phyloP scores from a whole-genome alignment of 345 rosid genomes.

The Luvunga scandens region DNA sequence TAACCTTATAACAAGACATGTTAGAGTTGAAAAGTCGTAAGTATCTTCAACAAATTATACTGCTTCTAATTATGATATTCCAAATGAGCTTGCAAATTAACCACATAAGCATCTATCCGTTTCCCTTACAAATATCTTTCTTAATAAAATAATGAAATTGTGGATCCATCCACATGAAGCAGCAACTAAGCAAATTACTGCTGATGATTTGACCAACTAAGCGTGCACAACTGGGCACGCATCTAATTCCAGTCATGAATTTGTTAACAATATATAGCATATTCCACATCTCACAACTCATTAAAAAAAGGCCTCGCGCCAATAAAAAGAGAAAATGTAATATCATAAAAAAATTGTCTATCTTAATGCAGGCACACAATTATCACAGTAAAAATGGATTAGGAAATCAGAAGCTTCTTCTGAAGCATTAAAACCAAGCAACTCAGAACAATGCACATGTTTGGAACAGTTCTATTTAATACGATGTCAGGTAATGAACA shows the following conservation, averaged over 20 bases:
- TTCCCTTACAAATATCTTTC: not conserved
- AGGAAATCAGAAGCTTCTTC: not conserved
- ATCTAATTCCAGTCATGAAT: not conserved
- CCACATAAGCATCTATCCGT: not conserved
- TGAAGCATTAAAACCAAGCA: not conserved
- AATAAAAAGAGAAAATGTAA: not conserved
- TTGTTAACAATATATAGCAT: not conserved
- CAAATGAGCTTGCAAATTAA: not conserved
- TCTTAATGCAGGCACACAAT: not conserved
- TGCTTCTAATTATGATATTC: not conserved
- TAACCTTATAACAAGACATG: too few relatives aligned
- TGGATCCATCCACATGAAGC: not conserved
- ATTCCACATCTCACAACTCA: not conserved
- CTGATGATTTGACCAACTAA: not conserved
- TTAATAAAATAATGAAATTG: not conserved
- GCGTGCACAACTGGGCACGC: not conserved
- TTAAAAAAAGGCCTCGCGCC: not conserved
- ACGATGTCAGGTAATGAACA: not conserved
- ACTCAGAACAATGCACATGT: not conserved
- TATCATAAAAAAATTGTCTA: not conserved
- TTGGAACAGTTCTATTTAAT: not conserved
- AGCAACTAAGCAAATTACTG: not conserved
- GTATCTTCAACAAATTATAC: too few relatives aligned
- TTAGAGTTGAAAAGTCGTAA: too few relatives aligned
- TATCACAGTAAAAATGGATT: not conserved